A percentile compares a stretch with the other conserved stretches of the same genome.
phyloP scores from a whole-genome alignment of 2,329 filamentous ascomycete genomes.

The Dichotomopilus funicola region DNA sequence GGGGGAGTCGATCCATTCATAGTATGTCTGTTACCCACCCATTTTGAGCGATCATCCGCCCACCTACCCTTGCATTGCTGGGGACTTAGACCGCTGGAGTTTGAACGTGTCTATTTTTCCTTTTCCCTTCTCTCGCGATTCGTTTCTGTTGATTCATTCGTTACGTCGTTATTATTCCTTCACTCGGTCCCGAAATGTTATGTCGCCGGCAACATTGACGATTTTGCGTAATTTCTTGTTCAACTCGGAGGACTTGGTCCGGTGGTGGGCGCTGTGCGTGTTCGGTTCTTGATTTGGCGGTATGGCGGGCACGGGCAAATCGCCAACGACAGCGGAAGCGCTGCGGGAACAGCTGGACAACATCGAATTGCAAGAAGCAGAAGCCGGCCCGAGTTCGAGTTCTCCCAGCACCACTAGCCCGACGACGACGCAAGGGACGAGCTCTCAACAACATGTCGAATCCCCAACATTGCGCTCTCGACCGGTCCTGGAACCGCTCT shows the following conservation, averaged over 20 bases:
- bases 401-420: not conserved
- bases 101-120: not conserved
- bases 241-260: not conserved
- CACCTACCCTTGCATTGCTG: not conserved
- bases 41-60: not conserved
- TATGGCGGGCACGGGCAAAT: conserved; percentile 20
- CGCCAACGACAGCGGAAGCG: conserved; percentile 13
- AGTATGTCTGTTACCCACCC: not conserved
- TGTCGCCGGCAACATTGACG: not conserved
- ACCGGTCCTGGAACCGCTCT: not conserved
- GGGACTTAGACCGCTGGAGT: not conserved
- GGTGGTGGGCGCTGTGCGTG: conserved; percentile 1
- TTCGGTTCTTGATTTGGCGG: not conserved
- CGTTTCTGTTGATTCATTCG: not conserved
- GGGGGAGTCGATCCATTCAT: no score
- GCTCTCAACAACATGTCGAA: not conserved
- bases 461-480: not conserved
- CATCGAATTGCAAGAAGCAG: conserved; percentile 19
- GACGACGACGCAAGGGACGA: no score
- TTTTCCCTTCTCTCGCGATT: not conserved
- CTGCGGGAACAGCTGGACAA: conserved; percentile 25
- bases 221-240: not conserved
- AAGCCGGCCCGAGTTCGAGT: not conserved
- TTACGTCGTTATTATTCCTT: not conserved
- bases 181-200: not conserved